Percentiles rank a stretch among this genome's conserved stretches.
Conservation (phyloP, 768 basidiomycete species). For the Pulveroboletus sp. region DNA sequence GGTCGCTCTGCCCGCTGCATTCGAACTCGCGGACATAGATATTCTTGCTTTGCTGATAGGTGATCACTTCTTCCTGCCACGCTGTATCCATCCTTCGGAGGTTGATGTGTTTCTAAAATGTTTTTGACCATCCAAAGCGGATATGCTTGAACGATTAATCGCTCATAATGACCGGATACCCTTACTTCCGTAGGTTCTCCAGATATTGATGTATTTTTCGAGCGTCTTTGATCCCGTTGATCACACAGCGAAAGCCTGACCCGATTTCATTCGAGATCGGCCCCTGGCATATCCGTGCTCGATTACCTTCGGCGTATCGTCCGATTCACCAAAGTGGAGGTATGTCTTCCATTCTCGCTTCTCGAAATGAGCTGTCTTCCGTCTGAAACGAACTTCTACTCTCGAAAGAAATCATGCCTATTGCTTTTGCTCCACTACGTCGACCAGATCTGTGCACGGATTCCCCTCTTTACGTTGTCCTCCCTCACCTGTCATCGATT, state of each 20-base stretch:
- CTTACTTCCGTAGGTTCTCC: constrained; percentile 65
- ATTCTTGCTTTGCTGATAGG: constrained; percentile 86
- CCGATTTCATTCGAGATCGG: constrained; percentile 91
- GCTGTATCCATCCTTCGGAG: constrained; percentile 13
- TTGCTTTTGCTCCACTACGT: constrained; percentile 85
- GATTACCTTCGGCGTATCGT: constrained; percentile 96
- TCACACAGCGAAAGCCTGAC: constrained; percentile 76
- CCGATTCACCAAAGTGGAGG: constrained; percentile 94
- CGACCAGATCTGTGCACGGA: constrained; percentile 86
- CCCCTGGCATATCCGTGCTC: constrained; percentile 81
- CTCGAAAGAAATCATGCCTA: constrained; percentile 65
- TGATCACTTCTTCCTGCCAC: constrained; percentile 35
- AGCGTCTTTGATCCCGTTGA: constrained; percentile 21
- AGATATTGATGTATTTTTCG: constrained; percentile 5
- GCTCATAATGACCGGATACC: constrained; percentile 95
- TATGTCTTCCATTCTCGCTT: constrained; percentile 32
- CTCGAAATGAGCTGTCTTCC: neutral
- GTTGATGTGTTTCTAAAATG: constrained; percentile 16
- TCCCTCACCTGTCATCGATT: constrained; percentile 98
- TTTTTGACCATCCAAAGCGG: constrained; percentile 53
- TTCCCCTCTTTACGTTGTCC: constrained; percentile 86
- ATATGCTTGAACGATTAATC: constrained; percentile 95
- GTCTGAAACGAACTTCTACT: constrained; percentile 8
- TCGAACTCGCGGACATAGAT: constrained; percentile 82
- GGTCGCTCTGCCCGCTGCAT: constrained; percentile 77